phyloP scores from a whole-genome alignment of 495 filamentous ascomycete species.

The Xylaria sp. region DNA sequence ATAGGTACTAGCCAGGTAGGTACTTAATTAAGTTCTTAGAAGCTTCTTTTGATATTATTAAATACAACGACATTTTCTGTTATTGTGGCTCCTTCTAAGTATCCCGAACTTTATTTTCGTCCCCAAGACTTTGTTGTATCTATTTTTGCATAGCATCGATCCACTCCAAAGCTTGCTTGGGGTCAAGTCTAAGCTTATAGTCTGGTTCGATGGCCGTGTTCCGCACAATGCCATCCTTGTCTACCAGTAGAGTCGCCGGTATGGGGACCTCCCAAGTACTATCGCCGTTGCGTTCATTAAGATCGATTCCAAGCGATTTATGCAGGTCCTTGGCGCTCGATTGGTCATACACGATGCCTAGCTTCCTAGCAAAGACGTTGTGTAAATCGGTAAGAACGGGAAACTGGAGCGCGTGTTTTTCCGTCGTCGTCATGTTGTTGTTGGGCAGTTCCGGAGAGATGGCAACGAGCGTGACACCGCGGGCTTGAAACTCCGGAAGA shows the following conservation, averaged over 20 bases:
- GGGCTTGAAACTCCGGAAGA: constrained; percentile 41
- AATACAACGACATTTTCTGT: no score
- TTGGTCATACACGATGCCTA: constrained; percentile 43
- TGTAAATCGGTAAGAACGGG: constrained; percentile 48
- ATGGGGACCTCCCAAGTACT: constrained; percentile 43
- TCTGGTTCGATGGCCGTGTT: constrained; percentile 46
- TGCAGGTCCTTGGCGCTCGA: constrained; percentile 38
- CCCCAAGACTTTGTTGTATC: neutral
- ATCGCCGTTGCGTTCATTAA: constrained; percentile 39
- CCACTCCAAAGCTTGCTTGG: constrained; percentile 43
- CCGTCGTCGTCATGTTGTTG: constrained; percentile 36
- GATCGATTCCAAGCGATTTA: constrained; percentile 34
- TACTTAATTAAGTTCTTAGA: no score
- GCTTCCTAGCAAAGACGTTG: constrained; percentile 44
- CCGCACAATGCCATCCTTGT: constrained; percentile 41
- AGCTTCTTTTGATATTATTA: no score
- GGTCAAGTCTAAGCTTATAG: constrained; percentile 44
- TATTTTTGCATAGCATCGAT: constrained; percentile 33
- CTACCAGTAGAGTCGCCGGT: constrained; percentile 45
- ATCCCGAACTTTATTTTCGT: no score
- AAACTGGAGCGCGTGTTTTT: constrained; percentile 48
- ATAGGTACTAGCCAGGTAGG: no score
- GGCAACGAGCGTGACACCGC: constrained; percentile 49
- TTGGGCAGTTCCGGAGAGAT: constrained; percentile 50
- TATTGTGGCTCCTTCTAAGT: no score